Conservation (phyloP, 257 asterid genomes). For the Capsicum chinense region DNA sequence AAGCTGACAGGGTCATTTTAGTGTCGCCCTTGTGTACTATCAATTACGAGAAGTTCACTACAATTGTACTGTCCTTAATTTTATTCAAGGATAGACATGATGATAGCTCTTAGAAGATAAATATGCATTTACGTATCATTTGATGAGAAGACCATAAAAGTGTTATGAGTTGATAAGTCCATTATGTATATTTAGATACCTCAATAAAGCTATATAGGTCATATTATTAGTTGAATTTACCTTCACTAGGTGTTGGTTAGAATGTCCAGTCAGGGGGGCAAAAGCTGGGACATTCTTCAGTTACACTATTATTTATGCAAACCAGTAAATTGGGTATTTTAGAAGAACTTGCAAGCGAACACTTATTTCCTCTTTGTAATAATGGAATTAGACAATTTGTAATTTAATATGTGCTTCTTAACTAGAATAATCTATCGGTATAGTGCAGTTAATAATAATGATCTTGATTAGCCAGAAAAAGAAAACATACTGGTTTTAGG, state of each 20-base stretch:
- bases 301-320: neutral
- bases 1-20: neutral
- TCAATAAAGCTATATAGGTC: neutral
- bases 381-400: neutral
- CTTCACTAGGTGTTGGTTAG: neutral
- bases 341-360: neutral
- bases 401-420: neutral
- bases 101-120: neutral
- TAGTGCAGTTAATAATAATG: neutral
- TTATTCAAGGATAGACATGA: neutral
- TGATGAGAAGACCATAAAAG: neutral
- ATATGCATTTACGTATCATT: neutral
- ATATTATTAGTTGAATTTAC: neutral
- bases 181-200: neutral
- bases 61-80: no score
- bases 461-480: slow-evolving; percentile 2
- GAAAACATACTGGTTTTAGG: neutral
- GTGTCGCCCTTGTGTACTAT: neutral
- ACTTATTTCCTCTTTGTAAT: neutral
- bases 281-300: neutral
- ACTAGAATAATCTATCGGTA: neutral
- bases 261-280: neutral
- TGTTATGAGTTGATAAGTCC: neutral
- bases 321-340: neutral
- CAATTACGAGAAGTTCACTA: no score